Percentiles rank a stretch among this genome's conserved stretches.
Evolutionary conservation across 83 land plant species (phyloP).

Genomic region (Picea abies): DNA sequence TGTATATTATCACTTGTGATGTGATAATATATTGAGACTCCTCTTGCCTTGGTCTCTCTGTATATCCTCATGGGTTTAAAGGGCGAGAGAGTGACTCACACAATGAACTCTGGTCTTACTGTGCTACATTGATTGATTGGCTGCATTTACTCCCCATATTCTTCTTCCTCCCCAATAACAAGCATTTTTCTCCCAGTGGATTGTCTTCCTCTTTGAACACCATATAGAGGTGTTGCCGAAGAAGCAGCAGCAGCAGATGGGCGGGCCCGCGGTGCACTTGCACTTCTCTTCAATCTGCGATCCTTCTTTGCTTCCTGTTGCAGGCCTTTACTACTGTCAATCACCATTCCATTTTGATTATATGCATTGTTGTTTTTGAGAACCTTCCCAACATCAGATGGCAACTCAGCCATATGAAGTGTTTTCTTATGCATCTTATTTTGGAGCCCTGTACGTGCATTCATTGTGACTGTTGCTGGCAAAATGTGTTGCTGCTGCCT

Average conservation of each 20-base stretch:
- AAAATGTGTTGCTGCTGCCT: neutral
- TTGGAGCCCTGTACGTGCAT: neutral
- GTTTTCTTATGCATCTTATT: neutral
- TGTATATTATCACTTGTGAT: no score
- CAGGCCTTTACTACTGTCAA: neutral
- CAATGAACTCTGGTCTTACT: no score
- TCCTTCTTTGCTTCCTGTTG: constrained; percentile 8
- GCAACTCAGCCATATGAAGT: no score
- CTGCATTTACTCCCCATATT: no score
- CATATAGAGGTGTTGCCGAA: neutral
- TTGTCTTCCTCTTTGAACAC: constrained; percentile 1
- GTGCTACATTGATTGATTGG: no score
- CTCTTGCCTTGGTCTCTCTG: no score
- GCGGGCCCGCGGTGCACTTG: neutral
- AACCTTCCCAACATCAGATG: neutral
- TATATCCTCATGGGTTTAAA: no score
- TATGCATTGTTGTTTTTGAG: neutral
- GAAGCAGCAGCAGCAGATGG: neutral
- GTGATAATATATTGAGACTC: no score
- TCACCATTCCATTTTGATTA: neutral
- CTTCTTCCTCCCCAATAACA: no score
- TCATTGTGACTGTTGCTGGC: neutral
- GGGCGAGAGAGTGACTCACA: no score
- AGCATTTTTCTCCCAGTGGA: no score
- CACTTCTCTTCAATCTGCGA: constrained; percentile 12